phyloP scores from a whole-genome alignment of 441 rosid species.

The Mallotus japonicus region DNA sequence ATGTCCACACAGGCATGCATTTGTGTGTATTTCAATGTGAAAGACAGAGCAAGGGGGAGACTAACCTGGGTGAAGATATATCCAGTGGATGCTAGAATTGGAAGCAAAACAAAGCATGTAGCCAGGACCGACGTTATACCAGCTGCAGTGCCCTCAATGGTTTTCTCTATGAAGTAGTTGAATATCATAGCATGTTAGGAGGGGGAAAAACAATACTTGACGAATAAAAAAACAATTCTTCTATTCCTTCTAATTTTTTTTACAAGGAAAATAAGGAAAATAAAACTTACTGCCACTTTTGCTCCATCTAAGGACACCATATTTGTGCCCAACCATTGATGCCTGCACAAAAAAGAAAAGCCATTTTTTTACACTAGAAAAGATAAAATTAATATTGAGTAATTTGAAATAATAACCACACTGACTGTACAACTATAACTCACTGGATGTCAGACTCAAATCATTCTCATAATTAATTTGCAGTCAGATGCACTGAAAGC shows the following conservation, averaged over 20 bases:
- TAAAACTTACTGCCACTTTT: conserved; percentile 74
- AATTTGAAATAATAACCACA: background rate
- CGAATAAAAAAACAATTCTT: too few relatives aligned
- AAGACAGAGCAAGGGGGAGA: conserved; percentile 24
- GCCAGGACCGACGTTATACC: conserved; percentile 85
- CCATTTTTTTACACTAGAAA: background rate
- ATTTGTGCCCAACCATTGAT: conserved; percentile 94
- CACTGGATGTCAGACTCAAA: background rate
- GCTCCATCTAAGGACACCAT: conserved; percentile 95
- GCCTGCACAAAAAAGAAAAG: conserved; percentile 46
- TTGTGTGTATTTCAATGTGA: background rate
- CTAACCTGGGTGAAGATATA: conserved; percentile 66
- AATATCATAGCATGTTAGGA: conserved; percentile 24
- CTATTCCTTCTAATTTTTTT: too few relatives aligned
- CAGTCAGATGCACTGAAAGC: background rate
- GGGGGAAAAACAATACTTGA: too few relatives aligned
- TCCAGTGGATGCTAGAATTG: conserved; percentile 82
- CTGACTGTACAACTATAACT: background rate
- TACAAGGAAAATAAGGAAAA: background rate
- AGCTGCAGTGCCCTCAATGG: conserved; percentile 97
- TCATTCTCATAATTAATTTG: background rate
- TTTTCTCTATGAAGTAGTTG: conserved; percentile 64
- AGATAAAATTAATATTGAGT: background rate
- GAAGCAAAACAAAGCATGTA: conserved; percentile 77
- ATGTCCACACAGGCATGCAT: background rate